Base-by-base conservation (phyloP, 495 filamentous ascomycete genomes). In the Trypethelium eluteriae region DNA sequence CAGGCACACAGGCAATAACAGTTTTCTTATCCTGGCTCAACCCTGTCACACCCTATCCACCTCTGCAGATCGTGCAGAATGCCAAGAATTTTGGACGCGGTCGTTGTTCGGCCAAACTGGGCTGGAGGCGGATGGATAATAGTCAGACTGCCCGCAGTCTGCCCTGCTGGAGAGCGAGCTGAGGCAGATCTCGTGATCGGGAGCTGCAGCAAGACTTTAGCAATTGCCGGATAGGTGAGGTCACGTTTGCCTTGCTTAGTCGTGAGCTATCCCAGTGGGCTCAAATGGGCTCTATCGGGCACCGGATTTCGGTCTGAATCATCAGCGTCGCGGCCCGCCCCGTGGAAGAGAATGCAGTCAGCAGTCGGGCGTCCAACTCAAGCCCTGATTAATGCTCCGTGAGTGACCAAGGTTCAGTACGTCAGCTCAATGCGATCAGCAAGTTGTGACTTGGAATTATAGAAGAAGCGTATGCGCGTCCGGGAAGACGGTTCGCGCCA, bases 281-380 rank as follows among this genome's bases (percentile, higher is more conserved):
- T 53, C 12, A 11, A 11, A 16, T 18, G 49, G 25, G 14, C 5
- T 5, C 49, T 53, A 53, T 53, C 10, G 49, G 7, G 25, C 14
- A 3, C 32, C 53, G 18, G 49, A 16, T 53, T 25, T 25, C 41
- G 41, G 41, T 53, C 11, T 53, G 49, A 14, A 53, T 53, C 53
- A 18, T 59, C 53, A 35, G 7, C 10, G 36, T 36, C 53, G 53
- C 53, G 53, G 53, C 53, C 53, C 53, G 53, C 53, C 18, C 53
- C 53, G 53, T 59, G 53, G 18, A 25, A 6, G 53, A 59, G 53
- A 59, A 59, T 59, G 53, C 53, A 36, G 53, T 59, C 53, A 59
- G 53, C 53, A 53, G 34, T 59, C 32, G 36, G 53, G 53, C 53
- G 36, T 9, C 32, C 53, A 36, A 59, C 14, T 36, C 0, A 18